Evolutionary conservation across 2,329 filamentous ascomycete species (phyloP).

Genomic region (Corinectria fuckeliana): DNA sequence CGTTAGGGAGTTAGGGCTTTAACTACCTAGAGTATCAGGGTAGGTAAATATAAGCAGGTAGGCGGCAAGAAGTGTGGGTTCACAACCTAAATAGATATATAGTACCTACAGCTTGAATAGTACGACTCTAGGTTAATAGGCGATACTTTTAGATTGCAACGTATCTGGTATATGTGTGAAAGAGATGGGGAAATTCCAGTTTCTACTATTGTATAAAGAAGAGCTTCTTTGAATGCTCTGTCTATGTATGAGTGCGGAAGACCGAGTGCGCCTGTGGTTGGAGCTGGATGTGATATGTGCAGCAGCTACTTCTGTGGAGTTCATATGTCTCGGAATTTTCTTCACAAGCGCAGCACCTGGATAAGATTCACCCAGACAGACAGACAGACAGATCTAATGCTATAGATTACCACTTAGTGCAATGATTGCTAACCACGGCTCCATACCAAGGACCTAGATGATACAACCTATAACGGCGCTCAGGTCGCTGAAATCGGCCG

Average conservation of each 20-base stretch:
- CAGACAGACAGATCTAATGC: too few species aligned
- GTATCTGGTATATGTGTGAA: too few species aligned
- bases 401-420: not conserved
- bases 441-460: conserved; percentile 24
- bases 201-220: too few species aligned
- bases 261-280: not conserved
- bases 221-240: not conserved
- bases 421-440: not conserved
- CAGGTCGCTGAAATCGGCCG: conserved; percentile 16
- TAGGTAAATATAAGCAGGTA: too few species aligned
- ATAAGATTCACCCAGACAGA: not conserved
- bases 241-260: not conserved
- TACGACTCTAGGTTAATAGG: too few species aligned
- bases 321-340: not conserved
- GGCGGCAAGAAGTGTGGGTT: too few species aligned
- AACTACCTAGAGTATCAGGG: too few species aligned
- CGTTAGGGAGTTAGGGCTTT: too few species aligned
- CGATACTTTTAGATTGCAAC: too few species aligned
- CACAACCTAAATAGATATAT: too few species aligned
- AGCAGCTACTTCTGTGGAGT: not conserved
- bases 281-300: not conserved
- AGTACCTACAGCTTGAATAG: too few species aligned
- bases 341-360: not conserved
- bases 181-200: too few species aligned
- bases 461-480: conserved; percentile 7